These are phyloP conservation scores for Podaxis sp. DNA, from an alignment of 768 basidiomycete genomes.

Conservation along the genomic window DNA sequence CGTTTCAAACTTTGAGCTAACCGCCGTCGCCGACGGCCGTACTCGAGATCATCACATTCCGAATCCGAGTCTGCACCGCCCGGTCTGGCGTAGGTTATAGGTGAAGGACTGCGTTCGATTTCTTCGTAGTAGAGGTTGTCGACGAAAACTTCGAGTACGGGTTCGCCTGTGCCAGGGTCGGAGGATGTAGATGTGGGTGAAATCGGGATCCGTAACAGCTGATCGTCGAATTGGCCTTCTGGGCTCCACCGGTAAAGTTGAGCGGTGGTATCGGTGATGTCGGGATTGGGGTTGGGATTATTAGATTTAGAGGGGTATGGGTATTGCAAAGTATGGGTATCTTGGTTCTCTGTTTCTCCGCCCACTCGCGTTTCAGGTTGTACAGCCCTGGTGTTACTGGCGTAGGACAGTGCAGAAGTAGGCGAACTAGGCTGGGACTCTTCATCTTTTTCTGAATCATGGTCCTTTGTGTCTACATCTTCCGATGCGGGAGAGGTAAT, in stretches of 20 bases:
- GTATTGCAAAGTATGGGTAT: conserved; percentile 3
- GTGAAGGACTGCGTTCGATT: conserved; percentile 10
- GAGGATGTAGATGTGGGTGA: background rate
- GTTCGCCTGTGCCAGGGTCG: background rate
- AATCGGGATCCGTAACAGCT: conserved; percentile 2
- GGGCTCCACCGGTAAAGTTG: background rate
- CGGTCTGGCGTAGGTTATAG: conserved; percentile 7
- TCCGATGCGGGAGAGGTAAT: background rate
- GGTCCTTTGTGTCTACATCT: background rate
- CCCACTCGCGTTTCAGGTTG: background rate
- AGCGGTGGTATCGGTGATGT: background rate
- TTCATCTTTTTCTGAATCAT: too few species aligned
- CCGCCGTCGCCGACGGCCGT: background rate
- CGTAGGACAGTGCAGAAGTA: conserved; percentile 1
- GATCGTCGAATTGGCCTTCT: conserved; percentile 3
- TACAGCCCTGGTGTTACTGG: background rate
- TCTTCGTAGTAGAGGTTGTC: conserved; percentile 11
- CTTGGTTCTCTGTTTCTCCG: background rate
- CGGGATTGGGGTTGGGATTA: background rate
- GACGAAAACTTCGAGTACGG: conserved; percentile 8
- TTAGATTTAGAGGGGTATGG: background rate
- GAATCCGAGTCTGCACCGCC: conserved; percentile 1
- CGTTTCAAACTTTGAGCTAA: background rate
- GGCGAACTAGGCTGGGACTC: background rate
- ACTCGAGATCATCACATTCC: background rate